Evolutionary conservation across 1,284 basidiomycete genomes (phyloP), one percentile per base, ranked within the genome.

Genomic region (Puccinia hordei): DNA sequence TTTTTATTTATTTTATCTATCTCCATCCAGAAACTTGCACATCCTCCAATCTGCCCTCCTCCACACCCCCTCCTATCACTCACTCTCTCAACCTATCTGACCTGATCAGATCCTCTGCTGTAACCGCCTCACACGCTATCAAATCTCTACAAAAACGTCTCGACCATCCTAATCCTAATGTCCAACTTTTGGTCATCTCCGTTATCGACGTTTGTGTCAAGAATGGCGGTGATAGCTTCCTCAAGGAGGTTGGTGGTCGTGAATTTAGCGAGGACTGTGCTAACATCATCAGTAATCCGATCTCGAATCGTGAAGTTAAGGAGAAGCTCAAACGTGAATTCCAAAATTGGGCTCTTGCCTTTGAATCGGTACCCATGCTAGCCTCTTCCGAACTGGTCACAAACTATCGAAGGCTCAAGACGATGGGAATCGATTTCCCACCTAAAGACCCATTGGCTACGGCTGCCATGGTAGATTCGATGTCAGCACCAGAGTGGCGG

Each of bases 121-220:
- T 93, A 0, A 89, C 90, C 33, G 91, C 95, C 13, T 92, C 92
- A 85, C 91, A 92, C 82, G 93, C 96, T 1, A 93, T 95, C 91
- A 91, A 92, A 82, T 90, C 92, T 51, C 88, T 99, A 84, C 95
- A 95, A 86, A 89, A 91, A 49, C 89, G 96, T 57, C 87, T 99
- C 69, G 91, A 91, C 83, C 93, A 98, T 87, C 92, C 93, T 89
- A 99, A 99, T 86, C 95, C 95, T 1, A 97, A 98, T 83, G 95
- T 98, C 13, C 94, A 95, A 86, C 88, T 97, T 66, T 88, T 96
- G 80, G 90, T 93, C 19, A 89, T 98, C 30, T 89, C 90, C 12
- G 94, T 96, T 72, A 91, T 93, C 73, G 97, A 99, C 87, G 89
- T 92, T 15, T 97, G 94, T 84, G 90, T 99, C 86, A 99, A 99